phyloP scores from a whole-genome alignment of 352 stramenopile genomes.

The Globisporangium splendens region DNA sequence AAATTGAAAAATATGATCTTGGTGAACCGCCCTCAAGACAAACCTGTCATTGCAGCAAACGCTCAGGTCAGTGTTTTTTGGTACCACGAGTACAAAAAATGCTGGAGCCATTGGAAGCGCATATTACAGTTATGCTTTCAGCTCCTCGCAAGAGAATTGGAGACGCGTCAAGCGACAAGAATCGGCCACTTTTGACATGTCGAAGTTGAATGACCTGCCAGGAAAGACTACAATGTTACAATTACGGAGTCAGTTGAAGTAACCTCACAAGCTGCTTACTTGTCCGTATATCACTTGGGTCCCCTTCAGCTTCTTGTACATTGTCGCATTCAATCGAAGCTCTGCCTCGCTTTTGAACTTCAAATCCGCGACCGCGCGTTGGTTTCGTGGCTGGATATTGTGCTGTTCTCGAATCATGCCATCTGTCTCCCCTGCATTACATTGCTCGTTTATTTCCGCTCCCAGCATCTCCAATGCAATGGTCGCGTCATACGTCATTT shows the following conservation, averaged over 20 bases:
- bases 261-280: constrained; percentile 15
- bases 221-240: background rate
- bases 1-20: constrained; percentile 43
- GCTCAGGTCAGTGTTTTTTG: background rate
- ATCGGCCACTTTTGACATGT: constrained; percentile 60
- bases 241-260: background rate
- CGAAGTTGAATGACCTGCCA: constrained; percentile 53
- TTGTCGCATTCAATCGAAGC: constrained; percentile 57
- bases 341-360: constrained; percentile 73
- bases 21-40: constrained; percentile 42
- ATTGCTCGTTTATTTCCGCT: constrained; percentile 4
- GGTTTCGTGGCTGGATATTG: constrained; percentile 9
- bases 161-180: constrained; percentile 43
- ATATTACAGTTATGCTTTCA: constrained; percentile 43
- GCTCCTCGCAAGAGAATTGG: constrained; percentile 46
- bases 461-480: constrained; percentile 29
- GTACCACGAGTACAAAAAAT: background rate
- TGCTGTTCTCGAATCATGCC: constrained; percentile 5
- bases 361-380: constrained; percentile 39
- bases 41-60: constrained; percentile 26
- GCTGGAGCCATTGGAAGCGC: background rate
- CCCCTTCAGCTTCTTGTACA: constrained; percentile 65
- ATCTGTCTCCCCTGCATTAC: background rate
- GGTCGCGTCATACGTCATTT: constrained; percentile 73
- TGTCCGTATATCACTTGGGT: constrained; percentile 66